These are phyloP conservation scores for Fraxinus latifolia DNA, from an alignment of 305 asterid species.

Conservation along the genomic window DNA sequence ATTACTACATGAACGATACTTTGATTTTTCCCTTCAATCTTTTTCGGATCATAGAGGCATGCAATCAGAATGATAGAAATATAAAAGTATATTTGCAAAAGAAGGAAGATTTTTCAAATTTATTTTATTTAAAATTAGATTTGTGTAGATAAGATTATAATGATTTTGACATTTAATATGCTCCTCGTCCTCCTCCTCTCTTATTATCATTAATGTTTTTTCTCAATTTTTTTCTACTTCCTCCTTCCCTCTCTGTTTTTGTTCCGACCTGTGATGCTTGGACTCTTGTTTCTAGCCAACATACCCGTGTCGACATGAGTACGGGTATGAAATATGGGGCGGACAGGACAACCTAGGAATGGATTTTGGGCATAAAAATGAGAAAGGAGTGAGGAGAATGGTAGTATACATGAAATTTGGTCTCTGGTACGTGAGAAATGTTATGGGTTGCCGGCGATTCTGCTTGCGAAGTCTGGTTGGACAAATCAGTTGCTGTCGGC, in stretches of 20 bases:
- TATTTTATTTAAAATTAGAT: background rate
- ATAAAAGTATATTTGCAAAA: background rate
- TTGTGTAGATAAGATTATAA: background rate
- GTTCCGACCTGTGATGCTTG: background rate
- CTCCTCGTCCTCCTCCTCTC: background rate
- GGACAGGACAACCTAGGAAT: background rate
- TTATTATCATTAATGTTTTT: no score
- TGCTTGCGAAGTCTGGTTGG: no score
- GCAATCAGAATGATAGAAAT: background rate
- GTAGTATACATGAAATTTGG: background rate
- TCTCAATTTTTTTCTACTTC: background rate
- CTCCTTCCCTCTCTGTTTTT: background rate
- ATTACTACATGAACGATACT: background rate
- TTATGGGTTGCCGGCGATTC: background rate
- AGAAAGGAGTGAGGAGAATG: background rate
- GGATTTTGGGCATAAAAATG: background rate
- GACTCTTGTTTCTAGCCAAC: background rate
- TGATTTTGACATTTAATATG: background rate
- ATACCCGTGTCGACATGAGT: background rate
- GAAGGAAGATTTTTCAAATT: background rate
- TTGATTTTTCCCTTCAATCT: background rate
- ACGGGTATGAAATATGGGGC: background rate
- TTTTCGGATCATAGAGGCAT: background rate
- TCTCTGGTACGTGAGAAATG: background rate
- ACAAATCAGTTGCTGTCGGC: no score